phyloP scores from a whole-genome alignment of 768 basidiomycete genomes.

The Mycena sanguinolenta region DNA sequence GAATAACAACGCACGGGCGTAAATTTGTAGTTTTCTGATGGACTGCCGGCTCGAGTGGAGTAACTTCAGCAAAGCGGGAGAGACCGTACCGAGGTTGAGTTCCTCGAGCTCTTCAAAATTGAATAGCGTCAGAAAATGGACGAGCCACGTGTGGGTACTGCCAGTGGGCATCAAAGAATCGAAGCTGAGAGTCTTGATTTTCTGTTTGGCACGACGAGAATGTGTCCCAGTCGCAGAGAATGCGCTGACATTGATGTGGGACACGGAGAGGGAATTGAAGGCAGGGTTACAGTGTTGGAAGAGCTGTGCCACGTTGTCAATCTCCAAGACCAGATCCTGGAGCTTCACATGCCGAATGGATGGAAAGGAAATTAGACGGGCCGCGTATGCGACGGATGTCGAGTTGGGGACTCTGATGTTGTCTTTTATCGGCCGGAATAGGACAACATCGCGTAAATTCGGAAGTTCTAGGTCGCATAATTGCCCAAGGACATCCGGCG shows the following conservation, averaged over 20 bases:
- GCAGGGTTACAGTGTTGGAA: neutral
- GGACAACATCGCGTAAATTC: neutral
- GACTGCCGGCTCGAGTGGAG: neutral
- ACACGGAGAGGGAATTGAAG: neutral
- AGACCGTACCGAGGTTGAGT: neutral
- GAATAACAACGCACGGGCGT: neutral
- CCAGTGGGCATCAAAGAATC: neutral
- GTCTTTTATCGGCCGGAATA: neutral
- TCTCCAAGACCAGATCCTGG: neutral
- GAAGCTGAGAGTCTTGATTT: neutral
- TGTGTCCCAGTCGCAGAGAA: neutral
- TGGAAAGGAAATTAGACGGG: neutral
- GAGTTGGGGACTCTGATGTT: neutral
- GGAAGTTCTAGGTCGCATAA: neutral
- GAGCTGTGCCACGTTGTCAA: neutral
- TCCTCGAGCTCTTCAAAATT: neutral
- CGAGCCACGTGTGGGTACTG: neutral
- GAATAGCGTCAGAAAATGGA: neutral
- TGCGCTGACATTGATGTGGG: neutral
- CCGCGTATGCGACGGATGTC: neutral
- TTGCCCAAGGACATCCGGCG: neutral
- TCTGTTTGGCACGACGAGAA: neutral
- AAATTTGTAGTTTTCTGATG: neutral
- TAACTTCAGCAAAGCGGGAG: neutral
- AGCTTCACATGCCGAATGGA: neutral